Conservation (phyloP, 805 yeast genomes). For the Starmera pachycereana region DNA sequence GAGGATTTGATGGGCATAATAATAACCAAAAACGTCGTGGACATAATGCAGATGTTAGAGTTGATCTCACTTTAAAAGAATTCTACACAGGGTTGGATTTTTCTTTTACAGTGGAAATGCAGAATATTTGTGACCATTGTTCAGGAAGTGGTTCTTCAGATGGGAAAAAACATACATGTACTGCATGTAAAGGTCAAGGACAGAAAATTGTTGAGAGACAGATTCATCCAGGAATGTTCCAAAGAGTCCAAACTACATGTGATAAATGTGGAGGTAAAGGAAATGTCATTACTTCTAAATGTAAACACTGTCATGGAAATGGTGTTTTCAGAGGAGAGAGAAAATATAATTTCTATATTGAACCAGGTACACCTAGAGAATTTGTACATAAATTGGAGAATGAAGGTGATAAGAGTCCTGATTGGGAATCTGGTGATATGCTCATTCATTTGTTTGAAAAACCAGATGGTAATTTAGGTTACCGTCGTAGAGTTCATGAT, state of each 20-base stretch:
- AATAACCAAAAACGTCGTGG: constrained; percentile 34
- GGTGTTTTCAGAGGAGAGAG: constrained; percentile 51
- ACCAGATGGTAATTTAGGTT: constrained; percentile 57
- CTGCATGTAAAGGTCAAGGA: constrained; percentile 69
- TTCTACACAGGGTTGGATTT: constrained; percentile 60
- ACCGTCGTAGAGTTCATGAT: constrained; percentile 64
- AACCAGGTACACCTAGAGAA: constrained; percentile 61
- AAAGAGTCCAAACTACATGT: constrained; percentile 72
- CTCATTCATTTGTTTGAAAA: constrained; percentile 51
- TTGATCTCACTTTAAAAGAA: constrained; percentile 51
- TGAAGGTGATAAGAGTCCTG: constrained; percentile 81
- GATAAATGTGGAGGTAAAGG: constrained; percentile 78
- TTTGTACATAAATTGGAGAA: constrained; percentile 51
- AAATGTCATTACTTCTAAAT: constrained; percentile 46
- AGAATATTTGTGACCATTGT: constrained; percentile 68
- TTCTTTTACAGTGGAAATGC: constrained; percentile 56
- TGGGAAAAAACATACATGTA: constrained; percentile 57
- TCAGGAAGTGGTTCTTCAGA: constrained; percentile 82
- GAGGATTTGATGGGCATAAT: constrained; percentile 7
- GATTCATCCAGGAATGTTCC: constrained; percentile 85
- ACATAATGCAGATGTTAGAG: constrained; percentile 43
- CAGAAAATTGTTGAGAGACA: constrained; percentile 54
- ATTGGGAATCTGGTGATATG: constrained; percentile 73
- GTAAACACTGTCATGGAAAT: constrained; percentile 61
- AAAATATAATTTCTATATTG: constrained; percentile 48